Percentiles rank a stretch among this genome's conserved stretches.
These are phyloP conservation scores for Circinella minor DNA, from an alignment of 371 early-diverging fungal species.

Conservation along the genomic window DNA sequence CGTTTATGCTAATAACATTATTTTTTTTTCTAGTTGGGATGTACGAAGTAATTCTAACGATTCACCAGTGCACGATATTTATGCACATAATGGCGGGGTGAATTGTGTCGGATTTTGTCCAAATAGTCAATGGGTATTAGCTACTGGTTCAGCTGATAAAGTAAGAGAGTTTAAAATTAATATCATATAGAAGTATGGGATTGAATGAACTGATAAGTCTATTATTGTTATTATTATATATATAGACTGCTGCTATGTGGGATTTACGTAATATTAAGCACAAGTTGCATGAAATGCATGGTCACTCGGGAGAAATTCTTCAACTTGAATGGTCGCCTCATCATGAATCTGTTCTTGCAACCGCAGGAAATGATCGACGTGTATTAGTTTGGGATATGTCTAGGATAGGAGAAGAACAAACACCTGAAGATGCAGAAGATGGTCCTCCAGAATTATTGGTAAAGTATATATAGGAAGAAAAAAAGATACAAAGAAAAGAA, in stretches of 20 bases:
- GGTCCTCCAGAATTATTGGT: conserved; percentile 98
- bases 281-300: conserved; percentile 83
- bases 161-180: conserved; percentile 33
- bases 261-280: conserved; percentile 91
- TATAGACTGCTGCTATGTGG: conserved; percentile 92
- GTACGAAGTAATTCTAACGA: conserved; percentile 53
- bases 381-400: conserved; percentile 97
- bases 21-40: conserved; percentile 67
- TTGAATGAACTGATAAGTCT: no score
- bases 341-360: conserved; percentile 93
- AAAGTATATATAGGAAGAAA: no score
- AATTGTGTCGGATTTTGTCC: conserved; percentile 96
- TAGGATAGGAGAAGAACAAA: conserved; percentile 89
- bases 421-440: conserved; percentile 96
- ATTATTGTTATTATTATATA: background rate
- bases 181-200: background rate
- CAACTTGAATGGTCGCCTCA: conserved; percentile 98
- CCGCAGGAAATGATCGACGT: conserved; percentile 91
- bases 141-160: conserved; percentile 95
- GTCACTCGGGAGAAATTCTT: conserved; percentile 93
- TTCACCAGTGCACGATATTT: conserved; percentile 74
- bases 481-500: no score
- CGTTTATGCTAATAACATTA: background rate
- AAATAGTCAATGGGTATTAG: conserved; percentile 85
- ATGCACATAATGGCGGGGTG: conserved; percentile 92